Evolutionary conservation across 306 rosid genomes (phyloP).

Genomic region (Senna tora): DNA sequence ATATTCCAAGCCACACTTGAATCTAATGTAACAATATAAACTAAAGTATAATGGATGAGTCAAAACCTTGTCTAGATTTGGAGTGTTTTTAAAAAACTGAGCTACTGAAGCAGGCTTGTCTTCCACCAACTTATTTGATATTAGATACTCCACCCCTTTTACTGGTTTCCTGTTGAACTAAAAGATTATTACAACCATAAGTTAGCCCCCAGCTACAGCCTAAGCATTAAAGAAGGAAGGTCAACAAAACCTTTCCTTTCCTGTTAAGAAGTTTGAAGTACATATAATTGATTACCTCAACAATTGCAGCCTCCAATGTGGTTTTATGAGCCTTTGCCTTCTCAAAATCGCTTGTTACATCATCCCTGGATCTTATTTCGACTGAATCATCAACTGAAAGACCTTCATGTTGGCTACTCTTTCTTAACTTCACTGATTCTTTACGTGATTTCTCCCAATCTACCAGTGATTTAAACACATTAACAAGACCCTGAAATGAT

Average conservation of each 20-base stretch:
- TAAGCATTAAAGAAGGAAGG: slow-evolving; percentile 32
- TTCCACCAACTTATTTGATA: slow-evolving; percentile 88
- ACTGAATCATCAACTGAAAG: slow-evolving; percentile 63
- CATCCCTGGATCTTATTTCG: slow-evolving; percentile 75
- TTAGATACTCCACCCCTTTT: slow-evolving; percentile 85
- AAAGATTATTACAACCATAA: slow-evolving; percentile 48
- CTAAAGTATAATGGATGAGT: slow-evolving; percentile 35
- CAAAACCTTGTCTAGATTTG: slow-evolving; percentile 86
- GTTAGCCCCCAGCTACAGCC: slow-evolving; percentile 50
- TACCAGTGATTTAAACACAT: slow-evolving; percentile 92
- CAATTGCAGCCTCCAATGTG: slow-evolving; percentile 90
- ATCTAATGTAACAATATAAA: slow-evolving; percentile 28
- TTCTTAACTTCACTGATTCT: slow-evolving; percentile 58
- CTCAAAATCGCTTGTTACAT: slow-evolving; percentile 75
- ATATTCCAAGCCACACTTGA: slow-evolving; percentile 38
- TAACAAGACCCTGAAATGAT: slow-evolving; percentile 85
- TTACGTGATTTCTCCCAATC: slow-evolving; percentile 88
- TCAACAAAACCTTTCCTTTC: slow-evolving; percentile 11
- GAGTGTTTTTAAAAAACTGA: slow-evolving; percentile 83
- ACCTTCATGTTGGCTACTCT: slow-evolving; percentile 60
- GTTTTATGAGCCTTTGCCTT: slow-evolving; percentile 97
- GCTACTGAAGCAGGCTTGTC: slow-evolving; percentile 86
- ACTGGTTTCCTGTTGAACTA: slow-evolving; percentile 94
- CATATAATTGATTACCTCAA: slow-evolving; percentile 59
- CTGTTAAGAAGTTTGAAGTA: slow-evolving; percentile 32